Evolutionary conservation across 495 filamentous ascomycete species (phyloP), one percentile per base, ranked within the genome.

Genomic region (Cercophora scortea): DNA sequence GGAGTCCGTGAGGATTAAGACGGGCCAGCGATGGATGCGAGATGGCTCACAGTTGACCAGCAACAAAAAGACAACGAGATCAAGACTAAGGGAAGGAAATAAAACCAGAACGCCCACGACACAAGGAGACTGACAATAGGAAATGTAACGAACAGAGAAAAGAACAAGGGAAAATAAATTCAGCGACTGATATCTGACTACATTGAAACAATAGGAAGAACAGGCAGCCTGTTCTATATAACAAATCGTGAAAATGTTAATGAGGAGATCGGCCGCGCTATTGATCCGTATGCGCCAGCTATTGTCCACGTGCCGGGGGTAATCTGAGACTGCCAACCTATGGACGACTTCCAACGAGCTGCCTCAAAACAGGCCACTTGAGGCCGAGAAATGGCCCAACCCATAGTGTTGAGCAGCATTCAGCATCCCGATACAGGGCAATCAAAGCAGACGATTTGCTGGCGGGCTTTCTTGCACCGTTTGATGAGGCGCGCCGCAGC

Each of bases 401-500:
- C 45, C 4, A 34, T 10, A 7, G 35, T 35, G 45, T 34, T 34
- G 19, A 18, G 33, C 45, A 19, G n/a, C 47, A 16, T 13, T 25
- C 25, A 25, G 25, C 25, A 25, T 25, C 25, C 5, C 5, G 25
- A 25, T 25, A 5, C 25, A 25, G 25, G 25, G 25, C 25, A 5
- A 25, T 2, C 25, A 36, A 49, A 11, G 32, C 40, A 55, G n/a
- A 32, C 53, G 53, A 55, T 55, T 55, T 55, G 53, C 46, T 55
- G 47, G 13, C 17, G 53, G 41, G 32, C 42, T 32, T 50, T 35
- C 34, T 12, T 6, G 8, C 13, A 8, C n/a, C 47, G 46, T 55
- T 55, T 55, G 53, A 41, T 16, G 19, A 55, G 25, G 41, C 53
- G 53, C 53, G 41, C 15, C 17, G 13, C 13, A 11, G 10, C 8